phyloP scores from a whole-genome alignment of 2,329 filamentous ascomycete genomes.

The Ceratocystis alfenasii region DNA sequence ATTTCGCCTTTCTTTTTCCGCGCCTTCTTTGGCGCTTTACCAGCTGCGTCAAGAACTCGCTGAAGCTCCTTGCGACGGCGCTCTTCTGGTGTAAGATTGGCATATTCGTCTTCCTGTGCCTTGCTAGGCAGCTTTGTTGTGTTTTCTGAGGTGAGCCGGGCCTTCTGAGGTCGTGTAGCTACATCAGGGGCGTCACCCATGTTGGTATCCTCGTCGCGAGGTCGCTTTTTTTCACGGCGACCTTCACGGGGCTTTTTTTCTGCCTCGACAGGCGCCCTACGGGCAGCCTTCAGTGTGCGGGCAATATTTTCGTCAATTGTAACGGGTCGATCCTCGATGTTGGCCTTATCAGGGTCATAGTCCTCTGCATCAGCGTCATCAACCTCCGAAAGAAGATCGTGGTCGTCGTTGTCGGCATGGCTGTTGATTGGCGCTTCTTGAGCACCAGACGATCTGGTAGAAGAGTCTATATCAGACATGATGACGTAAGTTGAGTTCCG shows the following conservation, averaged over 20 bases:
- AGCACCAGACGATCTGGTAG: constrained; percentile 30
- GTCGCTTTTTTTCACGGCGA: constrained; percentile 54
- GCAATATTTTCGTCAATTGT: constrained; percentile 56
- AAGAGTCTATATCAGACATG: constrained; percentile 40
- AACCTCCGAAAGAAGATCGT: constrained; percentile 52
- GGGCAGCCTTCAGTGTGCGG: constrained; percentile 51
- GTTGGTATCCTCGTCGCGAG: constrained; percentile 40
- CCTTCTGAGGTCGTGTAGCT: constrained; percentile 34
- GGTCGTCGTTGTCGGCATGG: constrained; percentile 36
- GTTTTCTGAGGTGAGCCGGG: constrained; percentile 36
- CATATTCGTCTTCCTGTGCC: constrained; percentile 55
- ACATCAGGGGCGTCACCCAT: constrained; percentile 35
- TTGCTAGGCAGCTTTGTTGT: constrained; percentile 34
- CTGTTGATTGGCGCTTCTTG: background rate
- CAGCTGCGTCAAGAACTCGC: constrained; percentile 72
- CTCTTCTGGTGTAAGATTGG: constrained; percentile 72
- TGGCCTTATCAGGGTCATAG: constrained; percentile 53
- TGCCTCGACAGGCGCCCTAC: constrained; percentile 52
- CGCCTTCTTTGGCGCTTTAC: constrained; percentile 59
- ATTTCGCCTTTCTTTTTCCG: constrained; percentile 56
- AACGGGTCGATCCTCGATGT: constrained; percentile 51
- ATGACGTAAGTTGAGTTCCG: constrained; percentile 15
- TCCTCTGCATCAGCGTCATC: constrained; percentile 60
- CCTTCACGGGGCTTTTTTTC: constrained; percentile 64
- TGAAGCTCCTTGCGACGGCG: constrained; percentile 73